Evolutionary conservation across 2,329 filamentous ascomycete genomes (phyloP).

Genomic region (Onygenales sp.): DNA sequence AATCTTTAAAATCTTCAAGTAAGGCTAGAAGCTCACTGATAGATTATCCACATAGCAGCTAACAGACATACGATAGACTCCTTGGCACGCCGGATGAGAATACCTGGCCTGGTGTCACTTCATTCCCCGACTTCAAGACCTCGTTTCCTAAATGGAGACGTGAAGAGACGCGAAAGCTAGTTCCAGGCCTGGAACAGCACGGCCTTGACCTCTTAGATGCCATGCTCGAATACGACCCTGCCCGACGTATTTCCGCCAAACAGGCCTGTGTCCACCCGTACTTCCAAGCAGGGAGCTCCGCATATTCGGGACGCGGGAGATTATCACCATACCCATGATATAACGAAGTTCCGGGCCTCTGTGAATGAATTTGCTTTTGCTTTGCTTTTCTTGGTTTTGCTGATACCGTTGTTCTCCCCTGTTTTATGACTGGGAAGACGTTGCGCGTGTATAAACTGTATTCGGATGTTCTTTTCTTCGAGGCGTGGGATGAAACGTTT

Average conservation of each 20-base stretch:
- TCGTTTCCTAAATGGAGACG: constrained; percentile 88
- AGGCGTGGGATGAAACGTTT: neutral
- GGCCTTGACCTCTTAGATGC: constrained; percentile 44
- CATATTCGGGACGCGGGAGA: constrained; percentile 37
- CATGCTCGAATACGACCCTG: constrained; percentile 80
- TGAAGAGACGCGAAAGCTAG: constrained; percentile 55
- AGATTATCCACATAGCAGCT: neutral
- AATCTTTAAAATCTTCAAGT: constrained; percentile 93
- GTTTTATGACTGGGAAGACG: neutral
- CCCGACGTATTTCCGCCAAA: constrained; percentile 79
- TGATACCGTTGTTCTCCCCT: neutral
- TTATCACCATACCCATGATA: constrained; percentile 31
- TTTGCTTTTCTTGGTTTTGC: neutral
- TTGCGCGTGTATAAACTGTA: neutral
- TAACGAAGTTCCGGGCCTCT: constrained; percentile 2
- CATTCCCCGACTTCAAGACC: constrained; percentile 85
- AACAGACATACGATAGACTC: constrained; percentile 37
- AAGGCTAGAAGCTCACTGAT: constrained; percentile 19
- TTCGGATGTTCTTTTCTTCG: neutral
- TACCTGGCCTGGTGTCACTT: constrained; percentile 85
- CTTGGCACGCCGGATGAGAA: constrained; percentile 76
- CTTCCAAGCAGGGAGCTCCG: constrained; percentile 49
- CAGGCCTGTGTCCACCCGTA: constrained; percentile 77
- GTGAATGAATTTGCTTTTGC: no score
- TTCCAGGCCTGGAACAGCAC: constrained; percentile 61